Evolutionary conservation across 2,329 filamentous ascomycete species (phyloP), one percentile per base, ranked within the genome.

Genomic region (Sporothrix globosa): DNA sequence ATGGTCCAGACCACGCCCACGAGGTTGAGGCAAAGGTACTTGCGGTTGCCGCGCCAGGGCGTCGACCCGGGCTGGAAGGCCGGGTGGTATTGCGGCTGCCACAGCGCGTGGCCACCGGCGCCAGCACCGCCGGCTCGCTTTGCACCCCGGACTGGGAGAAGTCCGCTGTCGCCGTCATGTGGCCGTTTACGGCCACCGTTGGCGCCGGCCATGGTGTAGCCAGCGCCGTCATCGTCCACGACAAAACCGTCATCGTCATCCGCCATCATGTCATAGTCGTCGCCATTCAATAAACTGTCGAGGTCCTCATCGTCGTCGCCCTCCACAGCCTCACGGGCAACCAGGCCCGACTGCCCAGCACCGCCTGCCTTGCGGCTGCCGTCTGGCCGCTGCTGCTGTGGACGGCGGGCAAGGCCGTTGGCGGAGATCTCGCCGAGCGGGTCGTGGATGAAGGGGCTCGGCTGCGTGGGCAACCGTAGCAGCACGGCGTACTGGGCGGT

Each of bases 1-100:
- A 99, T 92, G 0, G 95, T 98, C 93, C 96, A 99, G 10, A 97
- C 92, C 77, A 96, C 96, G 0, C 96, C 96, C 68, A 94, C 92
- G 71, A 99, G 83, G 77, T 98, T 98, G 53, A 98, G 86, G 77
- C 93, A 97, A 0, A 99, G 86, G 77, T 99, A 97, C 77, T 95
- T 92, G 73, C 96, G 87, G 79, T 97, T 96, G 1, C 96, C 96
- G 73, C 93, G 89, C 96, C 96, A 99, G 0, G 95, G 95, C 0
- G 96, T 99, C 69, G 93, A 94, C 0, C 96, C 95, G 0, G 95
- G 92, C 78, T 99, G 96, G 78, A 99, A 97, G 1, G 95, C 82
- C 68, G 91, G 88, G 75, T 99, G 96, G 48, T 91, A 87, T 75
- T 89, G 86, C 1, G 93, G 90, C 73, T 88, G 75, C 68, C 81